These are phyloP conservation scores for Penicillium salamii DNA, from an alignment of 495 filamentous ascomycete species.

Conservation along the genomic window DNA sequence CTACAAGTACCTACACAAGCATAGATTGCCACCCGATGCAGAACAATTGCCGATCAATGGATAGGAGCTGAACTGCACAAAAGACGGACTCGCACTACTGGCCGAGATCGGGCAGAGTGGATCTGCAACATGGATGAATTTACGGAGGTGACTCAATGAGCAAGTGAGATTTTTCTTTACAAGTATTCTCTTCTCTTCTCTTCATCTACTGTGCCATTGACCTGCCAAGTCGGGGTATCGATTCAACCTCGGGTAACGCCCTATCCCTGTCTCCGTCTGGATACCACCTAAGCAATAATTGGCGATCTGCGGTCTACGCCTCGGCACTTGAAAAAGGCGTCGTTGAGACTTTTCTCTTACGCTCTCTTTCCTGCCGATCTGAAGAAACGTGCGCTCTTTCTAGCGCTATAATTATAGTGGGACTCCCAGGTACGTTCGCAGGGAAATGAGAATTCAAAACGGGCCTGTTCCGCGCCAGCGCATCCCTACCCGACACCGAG, in stretches of 20 bases:
- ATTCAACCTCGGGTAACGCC: slow-evolving; percentile 3
- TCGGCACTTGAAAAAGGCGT: slow-evolving; percentile 1
- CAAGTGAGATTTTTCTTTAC: not conserved
- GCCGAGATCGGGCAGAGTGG: slow-evolving; percentile 24
- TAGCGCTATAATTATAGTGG: slow-evolving; percentile 17
- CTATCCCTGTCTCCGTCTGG: slow-evolving; percentile 13
- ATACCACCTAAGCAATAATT: too few species aligned
- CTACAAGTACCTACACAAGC: too few species aligned
- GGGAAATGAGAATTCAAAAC: too few species aligned
- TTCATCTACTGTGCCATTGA: not conserved
- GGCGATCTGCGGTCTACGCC: slow-evolving; percentile 10
- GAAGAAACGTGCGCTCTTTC: not conserved
- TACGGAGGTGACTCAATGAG: slow-evolving; percentile 1
- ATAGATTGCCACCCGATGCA: too few species aligned
- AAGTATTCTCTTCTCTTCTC: not conserved
- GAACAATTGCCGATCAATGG: not conserved
- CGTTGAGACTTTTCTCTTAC: not conserved
- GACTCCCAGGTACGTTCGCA: slow-evolving; percentile 14
- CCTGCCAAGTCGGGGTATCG: too few species aligned
- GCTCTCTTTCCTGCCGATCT: not conserved
- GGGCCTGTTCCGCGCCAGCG: too few species aligned
- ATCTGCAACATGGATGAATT: slow-evolving; percentile 6
- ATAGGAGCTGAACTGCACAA: not conserved
- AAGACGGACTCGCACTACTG: slow-evolving; percentile 6
- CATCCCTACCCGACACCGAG: slow-evolving; percentile 1